These are phyloP conservation scores for Lichtheimia ramosa DNA, from an alignment of 371 early-diverging fungal species.

Conservation along the genomic window DNA sequence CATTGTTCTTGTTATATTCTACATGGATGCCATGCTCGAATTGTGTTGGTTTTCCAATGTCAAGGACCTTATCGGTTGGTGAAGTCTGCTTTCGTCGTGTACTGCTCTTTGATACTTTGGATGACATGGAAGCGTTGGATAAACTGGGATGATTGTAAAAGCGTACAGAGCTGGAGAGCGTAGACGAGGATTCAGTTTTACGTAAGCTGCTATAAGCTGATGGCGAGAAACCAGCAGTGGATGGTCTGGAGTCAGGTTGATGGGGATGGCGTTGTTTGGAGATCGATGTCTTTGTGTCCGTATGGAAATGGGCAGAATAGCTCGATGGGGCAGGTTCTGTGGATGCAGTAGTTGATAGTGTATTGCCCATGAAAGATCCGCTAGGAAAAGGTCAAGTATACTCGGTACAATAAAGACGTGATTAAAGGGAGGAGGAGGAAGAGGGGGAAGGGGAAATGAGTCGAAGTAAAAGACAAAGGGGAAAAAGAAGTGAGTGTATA, in stretches of 20 bases:
- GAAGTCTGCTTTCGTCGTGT: constrained; percentile 9
- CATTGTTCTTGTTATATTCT: constrained; percentile 59
- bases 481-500: not conserved
- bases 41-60: constrained; percentile 65
- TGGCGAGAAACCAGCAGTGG: constrained; percentile 25
- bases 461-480: not conserved
- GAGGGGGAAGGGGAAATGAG: not conserved
- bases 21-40: constrained; percentile 72
- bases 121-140: constrained; percentile 40
- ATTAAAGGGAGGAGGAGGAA: not conserved
- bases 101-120: constrained; percentile 32
- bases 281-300: not conserved
- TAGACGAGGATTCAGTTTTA: constrained; percentile 36
- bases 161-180: constrained; percentile 35
- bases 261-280: constrained; percentile 12
- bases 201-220: constrained; percentile 16
- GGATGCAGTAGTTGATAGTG: constrained; percentile 11
- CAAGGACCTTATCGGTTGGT: constrained; percentile 48
- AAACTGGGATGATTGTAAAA: constrained; percentile 38
- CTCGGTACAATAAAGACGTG: not conserved
- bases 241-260: constrained; percentile 31
- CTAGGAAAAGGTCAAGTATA: not conserved
- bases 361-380: constrained; percentile 14
- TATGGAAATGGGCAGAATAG: not conserved
- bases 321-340: constrained; percentile 8